A percentile compares a stretch with the other conserved stretches of the same genome.
These are phyloP conservation scores for Silene conica DNA, from an alignment of 148 eudicot genomes.

Conservation along the genomic window DNA sequence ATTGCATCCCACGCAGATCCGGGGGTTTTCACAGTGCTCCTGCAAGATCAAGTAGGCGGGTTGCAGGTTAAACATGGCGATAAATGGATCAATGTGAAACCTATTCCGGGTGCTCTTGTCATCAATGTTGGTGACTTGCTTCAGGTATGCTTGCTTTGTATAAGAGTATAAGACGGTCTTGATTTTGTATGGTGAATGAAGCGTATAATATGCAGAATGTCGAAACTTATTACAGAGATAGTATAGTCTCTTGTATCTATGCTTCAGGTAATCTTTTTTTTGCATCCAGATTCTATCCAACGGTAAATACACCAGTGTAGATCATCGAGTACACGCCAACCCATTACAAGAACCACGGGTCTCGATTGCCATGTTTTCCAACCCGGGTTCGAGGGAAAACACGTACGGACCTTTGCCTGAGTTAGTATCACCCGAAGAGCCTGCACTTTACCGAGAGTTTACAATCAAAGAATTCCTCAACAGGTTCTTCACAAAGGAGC, in stretches of 20 bases:
- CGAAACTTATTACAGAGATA: too few relatives aligned
- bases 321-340: constrained; percentile 62
- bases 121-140: constrained; percentile 47
- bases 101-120: constrained; percentile 38
- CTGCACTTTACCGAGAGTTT: constrained; percentile 45
- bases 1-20: constrained; percentile 43
- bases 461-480: constrained; percentile 32
- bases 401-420: constrained; percentile 57
- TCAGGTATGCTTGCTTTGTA: constrained; percentile 38
- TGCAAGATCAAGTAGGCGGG: constrained; percentile 45
- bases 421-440: constrained; percentile 40
- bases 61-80: constrained; percentile 39
- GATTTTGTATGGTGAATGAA: too few relatives aligned
- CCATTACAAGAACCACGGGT: constrained; percentile 34
- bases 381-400: constrained; percentile 41
- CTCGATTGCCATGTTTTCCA: constrained; percentile 50
- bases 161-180: not conserved
- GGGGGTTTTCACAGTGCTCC: constrained; percentile 36
- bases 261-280: not conserved
- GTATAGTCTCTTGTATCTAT: too few relatives aligned
- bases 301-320: constrained; percentile 55
- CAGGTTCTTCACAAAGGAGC: constrained; percentile 53
- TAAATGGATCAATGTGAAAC: constrained; percentile 42
- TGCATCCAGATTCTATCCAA: constrained; percentile 57
- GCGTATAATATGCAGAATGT: too few relatives aligned